A percentile compares a stretch with the other conserved stretches of the same genome.
phyloP scores from a whole-genome alignment of 2,329 filamentous ascomycete genomes.

The Zymoseptoria crescenta region DNA sequence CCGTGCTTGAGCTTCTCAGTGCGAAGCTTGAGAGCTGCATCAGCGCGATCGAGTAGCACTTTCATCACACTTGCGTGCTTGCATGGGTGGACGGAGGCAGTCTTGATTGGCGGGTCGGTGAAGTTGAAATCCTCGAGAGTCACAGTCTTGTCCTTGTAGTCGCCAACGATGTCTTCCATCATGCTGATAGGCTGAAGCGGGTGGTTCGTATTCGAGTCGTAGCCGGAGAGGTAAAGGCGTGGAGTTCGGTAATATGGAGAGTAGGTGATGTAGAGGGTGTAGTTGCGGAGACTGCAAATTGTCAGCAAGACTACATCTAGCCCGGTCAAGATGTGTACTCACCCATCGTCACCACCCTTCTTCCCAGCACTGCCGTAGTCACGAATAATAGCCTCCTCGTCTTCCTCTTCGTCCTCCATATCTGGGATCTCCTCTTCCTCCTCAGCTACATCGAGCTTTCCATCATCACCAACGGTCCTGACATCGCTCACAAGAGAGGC shows the following conservation, averaged over 20 bases:
- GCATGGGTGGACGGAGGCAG: slow-evolving; percentile 94
- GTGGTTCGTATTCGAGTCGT: slow-evolving; percentile 53
- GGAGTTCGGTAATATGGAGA: slow-evolving; percentile 94
- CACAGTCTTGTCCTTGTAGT: slow-evolving; percentile 98
- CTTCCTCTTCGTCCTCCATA: slow-evolving; percentile 95
- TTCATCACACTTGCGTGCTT: slow-evolving; percentile 98
- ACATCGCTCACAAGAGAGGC: slow-evolving; percentile 73
- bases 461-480: slow-evolving; percentile 79
- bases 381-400: slow-evolving; percentile 89
- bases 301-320: slow-evolving; percentile 20
- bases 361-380: slow-evolving; percentile 48
- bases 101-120: slow-evolving; percentile 85
- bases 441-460: slow-evolving; percentile 68
- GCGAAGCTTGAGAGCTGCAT: slow-evolving; percentile 82
- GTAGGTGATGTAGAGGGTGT: slow-evolving; percentile 97
- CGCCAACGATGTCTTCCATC: slow-evolving; percentile 95
- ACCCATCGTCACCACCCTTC: slow-evolving; percentile 46
- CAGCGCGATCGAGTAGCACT: slow-evolving; percentile 86
- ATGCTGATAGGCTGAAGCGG: slow-evolving; percentile 75
- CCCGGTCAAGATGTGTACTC: slow-evolving; percentile 25
- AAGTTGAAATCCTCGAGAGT: slow-evolving; percentile 97
- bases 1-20: slow-evolving; percentile 66
- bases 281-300: slow-evolving; percentile 61
- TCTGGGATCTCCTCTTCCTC: slow-evolving; percentile 84
- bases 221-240: slow-evolving; percentile 89